These are phyloP conservation scores for Irpex rosettiformis DNA, from an alignment of 1,284 basidiomycete genomes.

Conservation along the genomic window DNA sequence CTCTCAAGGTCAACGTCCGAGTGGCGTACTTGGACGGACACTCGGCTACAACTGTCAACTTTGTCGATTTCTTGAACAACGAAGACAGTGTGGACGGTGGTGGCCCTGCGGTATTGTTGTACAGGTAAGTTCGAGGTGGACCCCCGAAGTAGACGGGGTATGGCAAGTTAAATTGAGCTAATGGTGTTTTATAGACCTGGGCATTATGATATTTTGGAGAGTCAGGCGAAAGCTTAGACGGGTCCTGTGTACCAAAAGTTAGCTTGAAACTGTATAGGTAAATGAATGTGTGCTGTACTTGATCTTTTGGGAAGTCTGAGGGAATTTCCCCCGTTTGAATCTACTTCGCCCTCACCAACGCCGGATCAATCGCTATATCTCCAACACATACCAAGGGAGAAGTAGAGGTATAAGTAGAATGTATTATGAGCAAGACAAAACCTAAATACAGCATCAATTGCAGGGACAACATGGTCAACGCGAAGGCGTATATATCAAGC, in stretches of 20 bases:
- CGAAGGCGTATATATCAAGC: not conserved
- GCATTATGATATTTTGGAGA: conserved; percentile 33
- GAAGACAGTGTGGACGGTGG: not conserved
- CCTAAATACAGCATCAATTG: not conserved
- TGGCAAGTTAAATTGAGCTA: too few relatives aligned
- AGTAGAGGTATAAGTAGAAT: too few relatives aligned
- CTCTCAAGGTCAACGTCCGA: conserved; percentile 64
- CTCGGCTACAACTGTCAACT: conserved; percentile 49
- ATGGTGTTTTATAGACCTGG: conserved; percentile 25
- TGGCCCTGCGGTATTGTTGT: conserved; percentile 61
- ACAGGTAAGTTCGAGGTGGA: conserved; percentile 55
- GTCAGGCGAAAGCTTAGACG: not conserved
- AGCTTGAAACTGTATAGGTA: not conserved
- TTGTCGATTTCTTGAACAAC: conserved; percentile 65
- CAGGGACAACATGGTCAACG: too few relatives aligned
- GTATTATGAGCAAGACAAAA: too few relatives aligned
- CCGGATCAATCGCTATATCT: too few relatives aligned
- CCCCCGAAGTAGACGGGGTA: too few relatives aligned
- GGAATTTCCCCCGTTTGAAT: too few relatives aligned
- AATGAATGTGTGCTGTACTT: not conserved
- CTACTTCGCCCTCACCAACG: too few relatives aligned
- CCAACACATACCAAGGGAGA: too few relatives aligned
- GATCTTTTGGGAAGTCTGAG: too few relatives aligned
- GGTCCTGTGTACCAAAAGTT: not conserved
- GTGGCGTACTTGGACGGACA: conserved; percentile 78